A percentile compares a stretch with the other conserved stretches of the same genome.
Evolutionary conservation across 805 yeast species (phyloP).

Genomic region (Kuraishia cidri): DNA sequence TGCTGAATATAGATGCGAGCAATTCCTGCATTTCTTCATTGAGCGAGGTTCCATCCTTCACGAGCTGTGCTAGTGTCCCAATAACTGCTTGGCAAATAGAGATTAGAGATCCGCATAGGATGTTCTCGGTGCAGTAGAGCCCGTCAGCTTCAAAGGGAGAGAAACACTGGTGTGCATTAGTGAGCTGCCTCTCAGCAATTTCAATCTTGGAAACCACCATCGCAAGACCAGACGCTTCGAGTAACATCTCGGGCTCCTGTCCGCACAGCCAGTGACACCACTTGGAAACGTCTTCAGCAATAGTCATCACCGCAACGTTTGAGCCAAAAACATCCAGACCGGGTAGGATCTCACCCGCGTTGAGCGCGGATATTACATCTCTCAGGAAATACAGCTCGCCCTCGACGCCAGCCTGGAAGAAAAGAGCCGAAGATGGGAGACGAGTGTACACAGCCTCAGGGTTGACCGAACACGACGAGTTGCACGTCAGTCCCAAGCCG

Average conservation of each 20-base stretch:
- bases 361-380: conserved; percentile 18
- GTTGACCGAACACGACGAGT: conserved; percentile 14
- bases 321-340: conserved; percentile 17
- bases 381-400: conserved; percentile 13
- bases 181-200: not conserved
- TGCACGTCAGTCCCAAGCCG: conserved; percentile 19
- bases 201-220: not conserved
- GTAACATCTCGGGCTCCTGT: not conserved
- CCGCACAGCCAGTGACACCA: conserved; percentile 19
- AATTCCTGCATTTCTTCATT: too few species aligned
- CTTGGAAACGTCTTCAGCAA: conserved; percentile 20
- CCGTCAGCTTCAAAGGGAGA: not conserved
- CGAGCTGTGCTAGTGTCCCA: not conserved
- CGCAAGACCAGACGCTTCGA: not conserved
- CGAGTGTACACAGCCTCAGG: not conserved
- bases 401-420: conserved; percentile 1
- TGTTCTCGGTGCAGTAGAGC: not conserved
- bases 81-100: not conserved
- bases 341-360: conserved; percentile 15
- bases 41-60: too few species aligned
- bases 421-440: conserved; percentile 2
- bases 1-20: too few species aligned
- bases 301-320: conserved; percentile 14
- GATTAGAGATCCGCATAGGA: not conserved
- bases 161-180: not conserved